Base-by-base conservation (phyloP, 2,329 filamentous ascomycete genomes). In the Alternaria alternata region DNA sequence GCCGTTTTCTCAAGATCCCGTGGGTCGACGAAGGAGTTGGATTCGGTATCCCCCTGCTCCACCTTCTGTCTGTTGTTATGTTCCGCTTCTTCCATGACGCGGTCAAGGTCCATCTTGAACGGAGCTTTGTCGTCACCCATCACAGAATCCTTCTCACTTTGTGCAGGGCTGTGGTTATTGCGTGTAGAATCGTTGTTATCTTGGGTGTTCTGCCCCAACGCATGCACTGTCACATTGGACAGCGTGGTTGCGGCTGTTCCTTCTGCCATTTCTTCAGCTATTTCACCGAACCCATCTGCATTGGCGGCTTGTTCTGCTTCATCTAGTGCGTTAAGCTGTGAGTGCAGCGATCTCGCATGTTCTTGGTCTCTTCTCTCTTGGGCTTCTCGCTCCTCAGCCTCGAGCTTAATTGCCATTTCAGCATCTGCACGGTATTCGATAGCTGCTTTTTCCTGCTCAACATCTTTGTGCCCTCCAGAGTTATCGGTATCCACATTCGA, bases 291-390 rank as follows among this genome's bases (percentile, higher is more conserved):
- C 6, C 39, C 41, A 14, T 32, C 24, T 12, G n/a, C 12, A 20
- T n/a, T 8, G 5, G 30, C 14, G 18, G 14, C 7, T 7, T 28
- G 12, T 3, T n/a, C n/a, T 38, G 16, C 24, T 22, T n/a, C 14
- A 5, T 12, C n/a, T 18, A 20, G 3, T 39, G 12, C 30, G 9
- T 24, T 16, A 7, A 36, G 2, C 20, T 48, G 30, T 12, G 18
- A 16, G 22, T 48, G 1, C 30, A 36, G 14, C 20, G 12, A 8
- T 24, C 0, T 6, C 32, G 30, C 30, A 18, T 24, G 24, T 24
- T 28, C 30, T 9, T 22, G 8, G 46, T 48, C 46, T n/a, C 18
- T 9, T 24, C n/a, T 20, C 20, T 43, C 46, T 48, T 48, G 46
- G 18, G 12, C 18, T 48, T 48, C 20, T n/a, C 32, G 32, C 12